Conservation (phyloP, 1,139 yeast genomes). For the Ogataea hybrid region DNA sequence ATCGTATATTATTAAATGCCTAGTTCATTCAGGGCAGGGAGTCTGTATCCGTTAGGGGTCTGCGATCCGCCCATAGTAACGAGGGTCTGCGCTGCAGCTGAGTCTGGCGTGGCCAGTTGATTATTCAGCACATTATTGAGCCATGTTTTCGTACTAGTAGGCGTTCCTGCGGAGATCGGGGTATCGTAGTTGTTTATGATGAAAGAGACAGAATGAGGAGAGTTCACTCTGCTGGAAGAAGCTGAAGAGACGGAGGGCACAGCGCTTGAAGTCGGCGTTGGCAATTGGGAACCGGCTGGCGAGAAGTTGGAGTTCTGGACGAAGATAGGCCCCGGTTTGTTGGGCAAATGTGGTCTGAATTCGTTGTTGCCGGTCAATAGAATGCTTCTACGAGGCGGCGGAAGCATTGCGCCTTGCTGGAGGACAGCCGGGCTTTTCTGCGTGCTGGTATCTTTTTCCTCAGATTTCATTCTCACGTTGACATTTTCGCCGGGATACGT, state of each 20-base stretch:
- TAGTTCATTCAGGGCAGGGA: slow-evolving; percentile 23
- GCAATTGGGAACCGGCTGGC: slow-evolving; percentile 10
- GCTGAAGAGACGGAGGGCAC: slow-evolving; percentile 5
- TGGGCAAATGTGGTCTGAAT: slow-evolving; percentile 29
- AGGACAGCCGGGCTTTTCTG: slow-evolving; percentile 13
- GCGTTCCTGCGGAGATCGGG: slow-evolving; percentile 9
- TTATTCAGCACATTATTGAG: slow-evolving; percentile 19
- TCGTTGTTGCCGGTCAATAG: slow-evolving; percentile 18
- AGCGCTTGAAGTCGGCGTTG: slow-evolving; percentile 19
- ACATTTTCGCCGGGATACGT: slow-evolving; percentile 32
- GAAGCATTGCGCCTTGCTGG: slow-evolving; percentile 26
- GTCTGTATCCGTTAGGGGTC: slow-evolving; percentile 7
- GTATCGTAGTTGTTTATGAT: slow-evolving; percentile 13
- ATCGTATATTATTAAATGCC: slow-evolving; percentile 16
- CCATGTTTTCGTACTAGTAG: slow-evolving; percentile 18
- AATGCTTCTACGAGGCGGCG: slow-evolving; percentile 30
- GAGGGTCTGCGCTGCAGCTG: slow-evolving; percentile 9
- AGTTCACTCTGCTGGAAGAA: slow-evolving; percentile 13
- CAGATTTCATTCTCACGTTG: slow-evolving; percentile 27
- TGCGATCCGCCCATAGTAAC: slow-evolving; percentile 4
- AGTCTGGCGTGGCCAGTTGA: slow-evolving; percentile 8
- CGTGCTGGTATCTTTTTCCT: slow-evolving; percentile 10
- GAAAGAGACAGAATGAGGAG: slow-evolving; percentile 19
- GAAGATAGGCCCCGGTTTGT: slow-evolving; percentile 32
- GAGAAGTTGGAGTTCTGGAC: slow-evolving; percentile 25